Evolutionary conservation across 805 yeast species (phyloP).

Genomic region (Candida bentonensis): DNA sequence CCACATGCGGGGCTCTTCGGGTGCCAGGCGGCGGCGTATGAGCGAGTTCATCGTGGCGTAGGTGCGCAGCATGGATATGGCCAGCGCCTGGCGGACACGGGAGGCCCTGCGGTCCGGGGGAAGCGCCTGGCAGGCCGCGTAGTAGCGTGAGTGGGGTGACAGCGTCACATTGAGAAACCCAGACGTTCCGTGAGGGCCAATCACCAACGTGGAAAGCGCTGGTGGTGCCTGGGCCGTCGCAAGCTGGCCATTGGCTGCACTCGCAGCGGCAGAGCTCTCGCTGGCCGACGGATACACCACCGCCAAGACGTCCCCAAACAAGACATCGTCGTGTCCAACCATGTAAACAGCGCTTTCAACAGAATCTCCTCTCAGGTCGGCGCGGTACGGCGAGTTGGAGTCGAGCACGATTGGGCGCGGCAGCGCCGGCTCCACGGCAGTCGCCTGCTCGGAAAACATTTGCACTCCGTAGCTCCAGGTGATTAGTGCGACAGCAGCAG

Average conservation of each 20-base stretch:
- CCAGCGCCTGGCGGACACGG: conserved; percentile 59
- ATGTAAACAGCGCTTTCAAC: conserved; percentile 23
- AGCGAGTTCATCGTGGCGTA: conserved; percentile 40
- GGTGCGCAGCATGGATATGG: conserved; percentile 56
- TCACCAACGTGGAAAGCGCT: conserved; percentile 18
- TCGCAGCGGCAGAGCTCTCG: background rate
- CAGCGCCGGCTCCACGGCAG: conserved; percentile 1
- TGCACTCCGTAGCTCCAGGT: background rate
- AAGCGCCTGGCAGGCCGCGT: conserved; percentile 66
- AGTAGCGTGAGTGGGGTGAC: conserved; percentile 49
- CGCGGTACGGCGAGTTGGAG: conserved; percentile 22
- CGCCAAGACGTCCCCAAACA: conserved; percentile 22
- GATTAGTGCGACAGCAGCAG: background rate
- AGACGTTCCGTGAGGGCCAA: conserved; percentile 44
- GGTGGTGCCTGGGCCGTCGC: conserved; percentile 9
- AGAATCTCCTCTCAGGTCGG: conserved; percentile 13
- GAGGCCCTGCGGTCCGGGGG: conserved; percentile 33
- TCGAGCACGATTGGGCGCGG: conserved; percentile 11
- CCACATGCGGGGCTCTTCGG: conserved; percentile 20
- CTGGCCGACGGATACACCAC: conserved; percentile 15
- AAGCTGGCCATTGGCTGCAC: background rate
- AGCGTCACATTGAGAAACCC: conserved; percentile 45
- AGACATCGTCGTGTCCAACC: conserved; percentile 20
- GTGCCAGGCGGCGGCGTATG: conserved; percentile 9
- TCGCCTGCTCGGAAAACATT: conserved; percentile 1